A percentile compares a stretch with the other conserved stretches of the same genome.
Evolutionary conservation across 768 basidiomycete genomes (phyloP).

Genomic region (Rhizopogon roseolus): DNA sequence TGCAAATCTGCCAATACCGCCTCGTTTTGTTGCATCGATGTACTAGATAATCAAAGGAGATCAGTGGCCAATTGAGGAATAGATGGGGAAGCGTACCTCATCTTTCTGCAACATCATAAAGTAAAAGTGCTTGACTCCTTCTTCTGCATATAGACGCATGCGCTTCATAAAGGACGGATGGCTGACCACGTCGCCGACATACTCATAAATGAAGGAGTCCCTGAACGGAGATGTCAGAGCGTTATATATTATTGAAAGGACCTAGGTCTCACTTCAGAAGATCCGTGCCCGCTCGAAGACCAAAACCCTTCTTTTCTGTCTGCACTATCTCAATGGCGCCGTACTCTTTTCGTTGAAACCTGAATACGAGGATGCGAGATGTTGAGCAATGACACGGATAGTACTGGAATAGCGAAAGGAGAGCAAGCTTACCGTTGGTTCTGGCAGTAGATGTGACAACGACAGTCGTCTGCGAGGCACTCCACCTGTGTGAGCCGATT

Average conservation of each 20-base stretch:
- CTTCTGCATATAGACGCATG: constrained; percentile 89
- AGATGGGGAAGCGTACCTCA: constrained; percentile 56
- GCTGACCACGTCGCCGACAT: constrained; percentile 93
- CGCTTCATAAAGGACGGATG: constrained; percentile 85
- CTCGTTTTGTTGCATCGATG: constrained; percentile 96
- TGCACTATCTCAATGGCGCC: constrained; percentile 84
- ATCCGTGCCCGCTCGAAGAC: constrained; percentile 72
- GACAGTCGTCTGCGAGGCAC: constrained; percentile 87
- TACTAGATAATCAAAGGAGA: constrained; percentile 46
- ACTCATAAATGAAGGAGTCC: constrained; percentile 94
- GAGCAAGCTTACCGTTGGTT: constrained; percentile 74
- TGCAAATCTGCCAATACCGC: constrained; percentile 94
- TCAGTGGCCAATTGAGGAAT: background rate
- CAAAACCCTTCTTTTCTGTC: constrained; percentile 96
- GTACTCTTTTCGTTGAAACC: constrained; percentile 86
- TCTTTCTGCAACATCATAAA: constrained; percentile 99
- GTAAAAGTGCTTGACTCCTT: constrained; percentile 95
- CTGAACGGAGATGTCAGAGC: constrained; percentile 34
- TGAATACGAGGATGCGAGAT: constrained; percentile 25
- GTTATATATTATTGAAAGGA: constrained; percentile 1
- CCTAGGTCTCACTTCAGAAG: constrained; percentile 49
- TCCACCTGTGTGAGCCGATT: constrained; percentile 97
- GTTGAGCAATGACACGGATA: background rate
- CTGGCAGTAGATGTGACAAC: constrained; percentile 74
- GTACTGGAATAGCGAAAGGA: background rate